These are phyloP conservation scores for Ochromonas danica DNA, from an alignment of 108 stramenopile genomes.

Conservation along the genomic window DNA sequence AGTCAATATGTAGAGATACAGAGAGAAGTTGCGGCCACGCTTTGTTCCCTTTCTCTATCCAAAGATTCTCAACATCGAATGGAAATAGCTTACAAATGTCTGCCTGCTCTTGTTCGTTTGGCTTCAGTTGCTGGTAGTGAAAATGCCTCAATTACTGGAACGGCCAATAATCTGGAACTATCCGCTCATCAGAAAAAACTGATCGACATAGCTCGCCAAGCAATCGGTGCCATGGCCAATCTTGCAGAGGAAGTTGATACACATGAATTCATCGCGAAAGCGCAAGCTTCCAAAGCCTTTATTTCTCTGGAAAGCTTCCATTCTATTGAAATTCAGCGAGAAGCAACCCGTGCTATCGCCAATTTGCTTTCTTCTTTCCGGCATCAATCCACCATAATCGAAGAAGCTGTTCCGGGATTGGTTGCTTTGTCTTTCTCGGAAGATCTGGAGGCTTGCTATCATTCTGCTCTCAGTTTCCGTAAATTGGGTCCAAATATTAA, in stretches of 20 bases:
- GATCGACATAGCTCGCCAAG: conserved; percentile 51
- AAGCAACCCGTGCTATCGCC: conserved; percentile 69
- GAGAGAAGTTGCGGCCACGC: conserved; percentile 69
- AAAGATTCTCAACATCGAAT: conserved; percentile 54
- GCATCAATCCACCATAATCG: conserved; percentile 61
- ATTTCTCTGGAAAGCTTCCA: conserved; percentile 57
- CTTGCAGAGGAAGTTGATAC: conserved; percentile 71
- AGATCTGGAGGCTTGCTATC: conserved; percentile 69
- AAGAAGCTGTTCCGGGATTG: conserved; percentile 61
- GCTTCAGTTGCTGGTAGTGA: conserved; percentile 55
- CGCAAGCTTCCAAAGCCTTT: conserved; percentile 54
- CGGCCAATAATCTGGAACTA: background rate
- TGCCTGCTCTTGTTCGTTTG: conserved; percentile 55
- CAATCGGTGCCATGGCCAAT: conserved; percentile 69
- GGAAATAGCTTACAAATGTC: conserved; percentile 58
- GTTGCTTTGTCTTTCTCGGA: conserved; percentile 54
- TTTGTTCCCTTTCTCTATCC: conserved; percentile 64
- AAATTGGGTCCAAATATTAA: conserved; percentile 64
- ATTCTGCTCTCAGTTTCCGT: conserved; percentile 67
- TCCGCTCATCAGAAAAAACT: background rate
- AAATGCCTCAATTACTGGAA: conserved; percentile 46
- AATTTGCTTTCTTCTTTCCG: conserved; percentile 67
- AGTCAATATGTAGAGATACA: conserved; percentile 60
- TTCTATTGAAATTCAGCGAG: conserved; percentile 65
- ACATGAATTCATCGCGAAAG: conserved; percentile 55